A percentile compares a stretch with the other conserved stretches of the same genome.
These are phyloP conservation scores for Skeletonema costatum DNA, from an alignment of 108 stramenopile genomes.

Conservation along the genomic window DNA sequence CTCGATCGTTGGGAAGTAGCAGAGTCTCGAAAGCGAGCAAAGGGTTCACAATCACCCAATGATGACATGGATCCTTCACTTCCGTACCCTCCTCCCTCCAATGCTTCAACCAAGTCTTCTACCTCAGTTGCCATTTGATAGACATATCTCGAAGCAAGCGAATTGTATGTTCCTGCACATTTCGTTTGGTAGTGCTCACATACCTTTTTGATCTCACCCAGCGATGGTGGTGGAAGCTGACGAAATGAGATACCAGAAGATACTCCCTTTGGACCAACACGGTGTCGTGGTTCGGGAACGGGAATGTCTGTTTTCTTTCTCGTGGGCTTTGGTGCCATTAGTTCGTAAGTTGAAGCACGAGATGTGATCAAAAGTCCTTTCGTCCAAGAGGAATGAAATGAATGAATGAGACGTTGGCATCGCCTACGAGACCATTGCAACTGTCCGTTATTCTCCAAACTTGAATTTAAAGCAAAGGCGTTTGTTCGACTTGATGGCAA, in stretches of 20 bases:
- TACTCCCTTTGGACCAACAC: slow-evolving; percentile 58
- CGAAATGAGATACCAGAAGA: slow-evolving; percentile 73
- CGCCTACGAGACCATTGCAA: too few species aligned
- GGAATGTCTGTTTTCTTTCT: slow-evolving; percentile 44
- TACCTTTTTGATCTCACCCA: slow-evolving; percentile 62
- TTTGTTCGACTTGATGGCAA: too few species aligned
- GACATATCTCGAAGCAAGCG: slow-evolving; percentile 77
- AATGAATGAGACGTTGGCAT: not conserved
- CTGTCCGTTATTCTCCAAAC: too few species aligned
- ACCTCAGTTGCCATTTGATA: slow-evolving; percentile 76
- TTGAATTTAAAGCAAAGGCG: too few species aligned
- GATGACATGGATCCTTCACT: slow-evolving; percentile 18
- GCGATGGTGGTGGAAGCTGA: slow-evolving; percentile 56
- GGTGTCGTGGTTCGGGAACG: slow-evolving; percentile 52
- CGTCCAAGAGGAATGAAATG: not conserved
- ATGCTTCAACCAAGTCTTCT: slow-evolving; percentile 48
- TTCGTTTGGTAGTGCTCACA: slow-evolving; percentile 84
- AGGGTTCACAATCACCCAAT: not conserved
- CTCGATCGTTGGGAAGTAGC: not conserved
- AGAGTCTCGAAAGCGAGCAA: slow-evolving; percentile 3
- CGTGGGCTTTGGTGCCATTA: not conserved
- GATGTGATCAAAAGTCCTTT: too few species aligned
- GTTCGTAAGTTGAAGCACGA: not conserved
- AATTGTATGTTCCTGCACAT: slow-evolving; percentile 66
- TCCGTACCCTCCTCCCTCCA: slow-evolving; percentile 26